A percentile compares a stretch with the other conserved stretches of the same genome.
Evolutionary conservation across 352 stramenopile species (phyloP).

Genomic region (Globisporangium nagaii): DNA sequence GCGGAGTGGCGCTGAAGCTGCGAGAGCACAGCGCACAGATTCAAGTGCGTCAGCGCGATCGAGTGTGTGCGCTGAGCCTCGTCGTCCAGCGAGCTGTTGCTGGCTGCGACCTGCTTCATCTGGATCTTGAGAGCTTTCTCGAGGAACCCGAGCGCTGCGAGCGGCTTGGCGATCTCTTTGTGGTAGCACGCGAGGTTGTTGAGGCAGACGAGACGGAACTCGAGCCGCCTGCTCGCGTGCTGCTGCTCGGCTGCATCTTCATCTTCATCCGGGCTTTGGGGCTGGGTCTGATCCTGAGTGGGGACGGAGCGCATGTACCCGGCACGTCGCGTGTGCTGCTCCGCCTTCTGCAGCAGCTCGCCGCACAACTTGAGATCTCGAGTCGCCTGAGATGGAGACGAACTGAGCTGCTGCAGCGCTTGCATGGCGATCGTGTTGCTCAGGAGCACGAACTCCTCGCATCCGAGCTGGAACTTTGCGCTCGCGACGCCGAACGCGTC

Average conservation of each 20-base stretch:
- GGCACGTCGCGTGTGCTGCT: conserved; percentile 44
- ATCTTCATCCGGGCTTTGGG: too few species aligned
- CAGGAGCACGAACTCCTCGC: conserved; percentile 57
- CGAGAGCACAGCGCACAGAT: conserved; percentile 57
- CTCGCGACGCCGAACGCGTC: conserved; percentile 31
- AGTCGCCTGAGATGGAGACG: background rate
- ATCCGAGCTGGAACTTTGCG: conserved; percentile 44
- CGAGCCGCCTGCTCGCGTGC: conserved; percentile 20
- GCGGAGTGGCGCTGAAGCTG: conserved; percentile 41
- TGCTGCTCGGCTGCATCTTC: background rate
- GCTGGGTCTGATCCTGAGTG: too few species aligned
- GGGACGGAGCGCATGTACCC: conserved; percentile 33
- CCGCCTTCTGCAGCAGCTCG: conserved; percentile 30
- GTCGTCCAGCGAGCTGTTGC: background rate
- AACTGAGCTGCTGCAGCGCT: conserved; percentile 18
- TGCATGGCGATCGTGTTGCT: conserved; percentile 57
- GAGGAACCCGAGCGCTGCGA: conserved; percentile 34
- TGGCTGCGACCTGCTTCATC: conserved; percentile 20
- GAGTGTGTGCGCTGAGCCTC: conserved; percentile 7
- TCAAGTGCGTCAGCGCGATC: conserved; percentile 48
- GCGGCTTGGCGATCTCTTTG: conserved; percentile 33
- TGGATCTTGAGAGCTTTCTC: conserved; percentile 48
- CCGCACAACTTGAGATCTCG: conserved; percentile 13
- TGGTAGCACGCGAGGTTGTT: conserved; percentile 68
- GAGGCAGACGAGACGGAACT: conserved; percentile 44